These are phyloP conservation scores for Spiromastix sp. DNA, from an alignment of 2,329 filamentous ascomycete species.

Conservation along the genomic window DNA sequence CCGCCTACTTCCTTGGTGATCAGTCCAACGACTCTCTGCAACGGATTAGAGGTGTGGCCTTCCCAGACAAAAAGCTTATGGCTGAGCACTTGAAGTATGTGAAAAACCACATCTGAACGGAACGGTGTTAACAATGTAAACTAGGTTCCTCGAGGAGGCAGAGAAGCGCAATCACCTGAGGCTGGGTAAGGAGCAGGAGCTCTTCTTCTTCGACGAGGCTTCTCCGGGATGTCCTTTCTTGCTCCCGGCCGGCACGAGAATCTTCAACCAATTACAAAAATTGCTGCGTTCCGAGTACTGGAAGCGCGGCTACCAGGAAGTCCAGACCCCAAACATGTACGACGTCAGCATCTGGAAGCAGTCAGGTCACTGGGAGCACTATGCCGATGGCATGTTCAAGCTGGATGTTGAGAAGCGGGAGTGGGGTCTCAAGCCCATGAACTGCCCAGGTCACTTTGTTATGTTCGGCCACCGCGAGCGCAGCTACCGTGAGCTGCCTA, in stretches of 20 bases:
- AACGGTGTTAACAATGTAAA: too few relatives aligned
- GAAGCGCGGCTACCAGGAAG: slow-evolving; percentile 87
- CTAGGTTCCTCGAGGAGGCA: slow-evolving; percentile 96
- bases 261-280: slow-evolving; percentile 78
- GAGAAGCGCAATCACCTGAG: slow-evolving; percentile 92
- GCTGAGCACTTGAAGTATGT: slow-evolving; percentile 85
- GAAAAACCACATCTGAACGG: too few relatives aligned
- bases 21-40: slow-evolving; percentile 90
- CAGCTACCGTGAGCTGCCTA: slow-evolving; percentile 81
- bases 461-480: slow-evolving; percentile 76
- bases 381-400: slow-evolving; percentile 94
- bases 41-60: slow-evolving; percentile 92
- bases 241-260: slow-evolving; percentile 81
- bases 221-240: slow-evolving; percentile 94
- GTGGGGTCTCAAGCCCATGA: slow-evolving; percentile 92
- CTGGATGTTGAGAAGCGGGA: slow-evolving; percentile 71
- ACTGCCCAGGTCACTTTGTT: slow-evolving; percentile 88
- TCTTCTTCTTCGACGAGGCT: slow-evolving; percentile 91
- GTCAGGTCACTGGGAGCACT: slow-evolving; percentile 88
- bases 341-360: slow-evolving; percentile 88
- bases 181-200: slow-evolving; percentile 89
- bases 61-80: slow-evolving; percentile 93
- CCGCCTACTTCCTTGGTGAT: slow-evolving; percentile 89
- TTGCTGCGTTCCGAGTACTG: slow-evolving; percentile 83
- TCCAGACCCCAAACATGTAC: slow-evolving; percentile 94